Base-by-base conservation (phyloP, 208 protist genomes). In the Leishmania lainsoni region DNA sequence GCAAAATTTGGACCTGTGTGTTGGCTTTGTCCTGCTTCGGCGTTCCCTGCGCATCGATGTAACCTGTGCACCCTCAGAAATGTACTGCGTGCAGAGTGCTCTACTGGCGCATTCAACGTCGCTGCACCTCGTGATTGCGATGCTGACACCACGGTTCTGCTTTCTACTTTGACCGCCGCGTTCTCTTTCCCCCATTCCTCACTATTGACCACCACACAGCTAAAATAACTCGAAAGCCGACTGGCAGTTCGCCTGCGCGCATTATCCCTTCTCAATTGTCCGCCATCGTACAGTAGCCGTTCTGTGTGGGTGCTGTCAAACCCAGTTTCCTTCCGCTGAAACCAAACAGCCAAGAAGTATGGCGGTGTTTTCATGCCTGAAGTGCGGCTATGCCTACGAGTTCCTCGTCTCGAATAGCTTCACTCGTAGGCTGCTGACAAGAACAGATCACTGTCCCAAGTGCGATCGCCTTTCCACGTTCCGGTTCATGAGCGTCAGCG, bases 311-410 rank as follows among this genome's bases (percentile, higher is more conserved):
- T 76, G 39, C 12, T 35, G 5, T 26, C 52, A 68, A 45, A n/a
- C 51, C 48, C 42, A 42, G 22, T 14, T n/a, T 22, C 45, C 65
- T 74, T 39, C 42, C 76, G 14, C 65, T 74, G 12, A 32, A 65
- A 32, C n/a, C 76, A 17, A 56, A 59, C 42, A 75, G 71, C 52
- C 45, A 48, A 32, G n/a, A 77, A 39, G 17, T n/a, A 95, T 95
- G 92, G 92, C 90, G 29, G 76, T 95, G 16, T 95, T 95, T 85
- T 95, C 92, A 4, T 95, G 92, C 52, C 29, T 94, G 26, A 81
- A 86, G 26, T 95, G 92, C 74, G 92, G 90, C 61, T 95, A 92
- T 81, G 93, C 93, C 83, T 93, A 93, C 72, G 90, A 95, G 76
- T 94, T 94, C 76, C 83, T 93, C 69, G 87, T 95, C n/a, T 93